phyloP scores from a whole-genome alignment of 176 grass and related monocot genomes.

The Oryza glumipatula region DNA sequence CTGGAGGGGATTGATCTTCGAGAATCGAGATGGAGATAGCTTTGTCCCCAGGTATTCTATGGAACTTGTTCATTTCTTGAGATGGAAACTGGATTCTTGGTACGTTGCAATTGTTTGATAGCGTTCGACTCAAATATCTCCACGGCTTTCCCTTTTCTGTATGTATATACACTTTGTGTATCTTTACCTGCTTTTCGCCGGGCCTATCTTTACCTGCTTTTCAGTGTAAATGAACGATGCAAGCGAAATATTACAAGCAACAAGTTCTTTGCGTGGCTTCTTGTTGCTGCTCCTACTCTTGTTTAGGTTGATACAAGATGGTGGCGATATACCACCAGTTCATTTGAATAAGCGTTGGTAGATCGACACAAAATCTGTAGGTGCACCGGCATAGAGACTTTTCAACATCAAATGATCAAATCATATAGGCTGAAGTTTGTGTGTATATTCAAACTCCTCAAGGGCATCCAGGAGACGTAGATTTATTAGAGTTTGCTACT shows the following conservation, averaged over 20 bases:
- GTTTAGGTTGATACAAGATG: neutral
- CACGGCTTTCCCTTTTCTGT: neutral
- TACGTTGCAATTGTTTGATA: too few relatives aligned
- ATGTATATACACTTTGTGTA: neutral
- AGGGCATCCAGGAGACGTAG: too few relatives aligned
- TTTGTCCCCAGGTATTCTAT: neutral
- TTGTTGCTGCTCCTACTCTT: neutral
- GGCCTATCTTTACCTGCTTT: neutral
- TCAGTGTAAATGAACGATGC: neutral
- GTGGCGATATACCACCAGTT: neutral
- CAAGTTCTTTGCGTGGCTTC: neutral
- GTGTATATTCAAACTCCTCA: neutral
- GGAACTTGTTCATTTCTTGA: neutral
- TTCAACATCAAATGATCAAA: neutral
- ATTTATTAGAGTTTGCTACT: neutral
- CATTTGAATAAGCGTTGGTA: neutral
- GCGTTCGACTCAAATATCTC: neutral
- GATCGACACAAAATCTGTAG: neutral
- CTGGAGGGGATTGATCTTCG: constrained; percentile 48
- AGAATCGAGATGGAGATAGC: neutral
- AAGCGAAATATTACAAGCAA: neutral
- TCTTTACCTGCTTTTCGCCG: neutral
- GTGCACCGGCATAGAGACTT: neutral
- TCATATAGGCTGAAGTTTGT: neutral
- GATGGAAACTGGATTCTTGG: neutral